phyloP scores from a whole-genome alignment of 192 early-diverging fungal species.

The Spinellus fusiger region DNA sequence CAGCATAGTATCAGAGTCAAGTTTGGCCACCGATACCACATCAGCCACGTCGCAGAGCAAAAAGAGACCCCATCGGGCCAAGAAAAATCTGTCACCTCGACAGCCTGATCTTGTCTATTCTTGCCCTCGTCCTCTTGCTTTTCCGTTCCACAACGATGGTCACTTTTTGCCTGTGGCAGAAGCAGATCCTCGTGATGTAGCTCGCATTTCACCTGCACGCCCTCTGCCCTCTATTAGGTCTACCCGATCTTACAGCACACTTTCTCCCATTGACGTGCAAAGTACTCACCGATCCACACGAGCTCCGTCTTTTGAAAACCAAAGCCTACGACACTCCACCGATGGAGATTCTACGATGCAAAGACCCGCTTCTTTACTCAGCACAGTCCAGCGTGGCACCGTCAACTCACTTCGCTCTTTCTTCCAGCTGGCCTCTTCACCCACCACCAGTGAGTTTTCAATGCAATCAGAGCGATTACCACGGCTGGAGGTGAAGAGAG shows the following conservation, averaged over 20 bases:
- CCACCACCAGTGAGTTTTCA: background rate
- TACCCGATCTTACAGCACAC: background rate
- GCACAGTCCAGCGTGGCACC: constrained; percentile 20
- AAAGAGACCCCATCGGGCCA: background rate
- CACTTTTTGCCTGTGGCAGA: constrained; percentile 33
- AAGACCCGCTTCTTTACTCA: constrained; percentile 8
- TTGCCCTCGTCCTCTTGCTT: constrained; percentile 30
- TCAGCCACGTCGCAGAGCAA: background rate
- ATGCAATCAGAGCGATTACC: background rate
- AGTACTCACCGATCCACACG: background rate
- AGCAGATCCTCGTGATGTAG: constrained; percentile 24
- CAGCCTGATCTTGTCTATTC: constrained; percentile 27
- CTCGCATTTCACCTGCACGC: constrained; percentile 5
- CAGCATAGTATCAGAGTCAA: background rate
- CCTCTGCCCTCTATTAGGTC: background rate
- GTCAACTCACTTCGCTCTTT: constrained; percentile 24
- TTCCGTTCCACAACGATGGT: constrained; percentile 35
- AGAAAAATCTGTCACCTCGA: constrained; percentile 5
- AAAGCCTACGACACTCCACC: constrained; percentile 1
- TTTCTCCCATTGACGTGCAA: background rate
- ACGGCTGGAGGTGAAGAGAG: constrained; percentile 10
- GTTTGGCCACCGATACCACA: background rate
- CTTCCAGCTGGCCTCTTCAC: constrained; percentile 17
- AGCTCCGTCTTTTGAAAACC: background rate
- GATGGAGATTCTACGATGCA: constrained; percentile 3